Conservation (phyloP, 2,329 filamentous ascomycete species). For the Myriosclerotinia duriaeana region DNA sequence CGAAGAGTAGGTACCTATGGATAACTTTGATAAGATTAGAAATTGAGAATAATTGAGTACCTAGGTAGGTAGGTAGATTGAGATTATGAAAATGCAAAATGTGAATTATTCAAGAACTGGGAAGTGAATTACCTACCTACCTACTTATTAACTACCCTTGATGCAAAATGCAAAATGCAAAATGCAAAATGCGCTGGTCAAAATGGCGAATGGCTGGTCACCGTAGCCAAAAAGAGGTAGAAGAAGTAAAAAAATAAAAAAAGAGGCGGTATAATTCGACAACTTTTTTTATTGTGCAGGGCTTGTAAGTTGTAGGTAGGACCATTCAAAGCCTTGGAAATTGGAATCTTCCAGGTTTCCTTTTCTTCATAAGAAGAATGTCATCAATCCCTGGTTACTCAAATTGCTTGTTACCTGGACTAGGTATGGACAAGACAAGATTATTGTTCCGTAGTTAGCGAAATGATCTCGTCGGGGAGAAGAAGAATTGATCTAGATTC, state of each 20-base stretch:
- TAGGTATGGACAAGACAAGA: no score
- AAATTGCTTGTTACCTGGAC: slow-evolving; percentile 13
- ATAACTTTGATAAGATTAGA: slow-evolving; percentile 4
- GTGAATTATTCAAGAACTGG: background rate
- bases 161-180: slow-evolving; percentile 26
- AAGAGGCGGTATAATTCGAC: background rate
- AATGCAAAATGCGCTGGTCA: slow-evolving; percentile 26
- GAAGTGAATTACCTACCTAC: slow-evolving; percentile 5
- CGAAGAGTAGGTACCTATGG: no score
- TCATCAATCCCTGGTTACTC: slow-evolving; percentile 3
- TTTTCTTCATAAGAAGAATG: slow-evolving; percentile 11
- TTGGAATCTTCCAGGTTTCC: background rate
- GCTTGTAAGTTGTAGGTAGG: background rate
- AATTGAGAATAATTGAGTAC: background rate
- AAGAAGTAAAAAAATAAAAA: slow-evolving; percentile 6
- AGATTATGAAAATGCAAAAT: background rate
- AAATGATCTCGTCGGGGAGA: slow-evolving; percentile 4
- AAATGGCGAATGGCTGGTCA: slow-evolving; percentile 23
- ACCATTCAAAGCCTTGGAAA: slow-evolving; percentile 2
- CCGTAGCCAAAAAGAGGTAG: slow-evolving; percentile 11
- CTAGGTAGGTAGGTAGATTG: background rate
- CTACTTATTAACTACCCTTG: slow-evolving; percentile 1
- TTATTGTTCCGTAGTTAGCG: background rate
- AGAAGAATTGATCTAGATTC: background rate
- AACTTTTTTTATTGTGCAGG: background rate